These are phyloP conservation scores for Alnus glutinosa DNA, from an alignment of 306 rosid species.

Conservation along the genomic window DNA sequence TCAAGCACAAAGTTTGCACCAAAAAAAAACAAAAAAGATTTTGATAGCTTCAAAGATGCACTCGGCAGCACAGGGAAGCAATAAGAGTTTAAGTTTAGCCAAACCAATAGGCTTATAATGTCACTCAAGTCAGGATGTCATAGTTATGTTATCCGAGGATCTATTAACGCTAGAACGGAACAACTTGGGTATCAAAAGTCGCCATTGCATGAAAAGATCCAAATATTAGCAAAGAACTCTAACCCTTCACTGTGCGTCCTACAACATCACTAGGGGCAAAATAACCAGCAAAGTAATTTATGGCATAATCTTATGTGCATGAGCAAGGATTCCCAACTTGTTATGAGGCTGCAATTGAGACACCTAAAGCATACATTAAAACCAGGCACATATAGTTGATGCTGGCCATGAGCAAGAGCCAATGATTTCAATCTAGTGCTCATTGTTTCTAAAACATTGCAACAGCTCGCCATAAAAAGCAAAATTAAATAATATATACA, in stretches of 20 bases:
- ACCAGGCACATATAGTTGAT: background rate
- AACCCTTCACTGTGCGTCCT: background rate
- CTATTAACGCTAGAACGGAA: background rate
- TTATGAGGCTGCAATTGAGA: background rate
- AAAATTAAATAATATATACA: conserved; percentile 11
- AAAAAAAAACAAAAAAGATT: background rate
- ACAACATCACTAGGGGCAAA: background rate
- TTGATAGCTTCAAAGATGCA: background rate
- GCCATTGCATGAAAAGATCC: background rate
- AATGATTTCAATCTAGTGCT: conserved; percentile 2
- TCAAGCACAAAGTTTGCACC: background rate
- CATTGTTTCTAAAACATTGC: background rate
- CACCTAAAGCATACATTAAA: background rate
- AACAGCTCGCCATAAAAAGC: conserved; percentile 14
- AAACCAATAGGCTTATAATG: background rate
- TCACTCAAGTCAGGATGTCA: background rate
- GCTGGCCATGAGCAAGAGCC: conserved; percentile 7
- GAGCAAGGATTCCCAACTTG: background rate
- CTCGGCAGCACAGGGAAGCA: background rate
- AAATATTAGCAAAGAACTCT: background rate
- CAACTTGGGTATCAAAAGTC: background rate
- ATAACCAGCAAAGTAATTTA: background rate
- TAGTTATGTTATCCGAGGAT: background rate
- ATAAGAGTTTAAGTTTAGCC: background rate
- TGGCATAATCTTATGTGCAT: background rate